Conservation (phyloP, 345 rosid species). For the Bruguiera sexangula region DNA sequence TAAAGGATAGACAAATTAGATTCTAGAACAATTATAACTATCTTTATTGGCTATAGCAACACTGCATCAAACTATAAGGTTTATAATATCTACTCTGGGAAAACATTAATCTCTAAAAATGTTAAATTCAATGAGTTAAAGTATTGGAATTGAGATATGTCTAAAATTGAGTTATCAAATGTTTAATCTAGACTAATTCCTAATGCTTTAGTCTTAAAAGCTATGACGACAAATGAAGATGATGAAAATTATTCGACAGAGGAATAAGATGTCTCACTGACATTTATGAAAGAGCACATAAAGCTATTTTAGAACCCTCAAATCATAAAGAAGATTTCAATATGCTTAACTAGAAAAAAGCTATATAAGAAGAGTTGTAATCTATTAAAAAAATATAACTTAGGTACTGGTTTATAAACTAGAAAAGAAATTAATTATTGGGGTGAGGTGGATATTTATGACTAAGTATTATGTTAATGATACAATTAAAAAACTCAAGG, state of each 20-base stretch:
- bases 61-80: not conserved
- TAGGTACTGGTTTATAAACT: not conserved
- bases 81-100: not conserved
- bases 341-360: too few relatives aligned
- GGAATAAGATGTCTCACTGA: too few relatives aligned
- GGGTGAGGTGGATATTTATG: too few relatives aligned
- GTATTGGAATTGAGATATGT: not conserved
- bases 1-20: not conserved
- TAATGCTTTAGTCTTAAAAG: too few relatives aligned
- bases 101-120: not conserved
- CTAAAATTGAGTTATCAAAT: not conserved
- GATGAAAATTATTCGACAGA: not conserved
- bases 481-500: too few relatives aligned
- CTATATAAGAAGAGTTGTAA: not conserved
- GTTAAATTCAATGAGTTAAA: not conserved
- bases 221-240: too few relatives aligned
- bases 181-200: too few relatives aligned
- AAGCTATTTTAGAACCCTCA: too few relatives aligned
- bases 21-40: accelerated
- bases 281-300: too few relatives aligned
- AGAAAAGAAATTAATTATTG: too few relatives aligned
- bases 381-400: not conserved
- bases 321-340: too few relatives aligned
- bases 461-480: too few relatives aligned
- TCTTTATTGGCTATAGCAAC: not conserved